These are phyloP conservation scores for Rhodosporidiobolus odoratus DNA, from an alignment of 768 basidiomycete species.

Conservation along the genomic window DNA sequence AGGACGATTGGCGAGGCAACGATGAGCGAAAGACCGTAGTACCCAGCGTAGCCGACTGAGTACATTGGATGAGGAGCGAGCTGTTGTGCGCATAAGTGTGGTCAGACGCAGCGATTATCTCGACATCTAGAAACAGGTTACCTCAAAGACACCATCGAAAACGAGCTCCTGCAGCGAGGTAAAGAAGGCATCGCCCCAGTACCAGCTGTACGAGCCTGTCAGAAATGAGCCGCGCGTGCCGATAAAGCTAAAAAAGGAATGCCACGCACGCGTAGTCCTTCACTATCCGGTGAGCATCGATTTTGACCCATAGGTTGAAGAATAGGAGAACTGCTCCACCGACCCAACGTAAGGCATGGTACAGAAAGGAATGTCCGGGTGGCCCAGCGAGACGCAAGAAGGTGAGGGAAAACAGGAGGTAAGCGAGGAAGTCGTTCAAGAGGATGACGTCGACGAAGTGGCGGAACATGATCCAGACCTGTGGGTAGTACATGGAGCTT, in stretches of 20 bases:
- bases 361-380: conserved; percentile 61
- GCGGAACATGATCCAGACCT: conserved; percentile 94
- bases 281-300: conserved; percentile 92
- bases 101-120: neutral
- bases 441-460: conserved; percentile 94
- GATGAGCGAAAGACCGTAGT: conserved; percentile 90
- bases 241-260: conserved; percentile 2
- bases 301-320: conserved; percentile 98
- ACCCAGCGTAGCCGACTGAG: conserved; percentile 61
- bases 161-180: conserved; percentile 59
- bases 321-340: conserved; percentile 76
- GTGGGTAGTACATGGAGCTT: too few relatives aligned
- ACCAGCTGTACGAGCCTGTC: conserved; percentile 18
- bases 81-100: neutral
- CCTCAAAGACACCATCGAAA: conserved; percentile 96
- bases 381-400: conserved; percentile 74
- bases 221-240: conserved; percentile 35
- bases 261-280: conserved; percentile 98
- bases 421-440: conserved; percentile 90
- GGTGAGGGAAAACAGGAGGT: conserved; percentile 90
- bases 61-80: conserved; percentile 71
- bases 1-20: conserved; percentile 82
- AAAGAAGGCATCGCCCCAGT: conserved; percentile 43
- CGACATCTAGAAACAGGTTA: conserved; percentile 47
- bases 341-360: conserved; percentile 84